These are phyloP conservation scores for Botryosphaeria dothidea DNA, from an alignment of 2,329 filamentous ascomycete species.

Conservation along the genomic window DNA sequence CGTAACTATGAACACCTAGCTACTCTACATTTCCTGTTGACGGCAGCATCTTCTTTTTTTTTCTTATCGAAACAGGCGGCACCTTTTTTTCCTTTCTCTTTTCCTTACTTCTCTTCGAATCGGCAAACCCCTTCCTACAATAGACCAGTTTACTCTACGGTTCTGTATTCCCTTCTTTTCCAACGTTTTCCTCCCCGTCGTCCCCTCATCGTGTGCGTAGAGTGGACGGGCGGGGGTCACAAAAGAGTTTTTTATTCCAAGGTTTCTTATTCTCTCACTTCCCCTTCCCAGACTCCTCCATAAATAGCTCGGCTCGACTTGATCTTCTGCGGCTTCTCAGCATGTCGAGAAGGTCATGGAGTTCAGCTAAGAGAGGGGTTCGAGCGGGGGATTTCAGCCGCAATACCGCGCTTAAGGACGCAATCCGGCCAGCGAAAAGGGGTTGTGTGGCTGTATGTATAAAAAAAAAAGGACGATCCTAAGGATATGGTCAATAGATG, in stretches of 20 bases:
- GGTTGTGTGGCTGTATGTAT: too few species aligned
- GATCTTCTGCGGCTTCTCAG: background rate
- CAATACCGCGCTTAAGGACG: background rate
- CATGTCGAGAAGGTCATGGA: background rate
- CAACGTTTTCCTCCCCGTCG: background rate
- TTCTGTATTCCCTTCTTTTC: background rate
- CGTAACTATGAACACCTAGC: background rate
- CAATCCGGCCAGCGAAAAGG: too few species aligned
- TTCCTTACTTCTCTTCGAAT: background rate
- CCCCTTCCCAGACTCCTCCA: background rate
- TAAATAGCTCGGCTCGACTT: background rate
- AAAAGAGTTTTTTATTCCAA: background rate
- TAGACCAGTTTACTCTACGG: background rate
- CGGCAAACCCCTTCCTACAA: background rate
- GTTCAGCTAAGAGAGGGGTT: too few species aligned
- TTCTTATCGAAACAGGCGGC: background rate
- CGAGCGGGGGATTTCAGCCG: too few species aligned
- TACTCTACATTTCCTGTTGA: background rate
- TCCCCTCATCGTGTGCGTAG: background rate
- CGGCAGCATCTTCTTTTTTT: background rate
- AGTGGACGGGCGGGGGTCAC: background rate
- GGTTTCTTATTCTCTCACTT: background rate
- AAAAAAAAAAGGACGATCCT: background rate
- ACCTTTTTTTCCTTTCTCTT: background rate
- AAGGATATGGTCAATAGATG: conserved; percentile 8